Base-by-base conservation (phyloP, 306 rosid genomes). In the Lathyrus tuberosus region DNA sequence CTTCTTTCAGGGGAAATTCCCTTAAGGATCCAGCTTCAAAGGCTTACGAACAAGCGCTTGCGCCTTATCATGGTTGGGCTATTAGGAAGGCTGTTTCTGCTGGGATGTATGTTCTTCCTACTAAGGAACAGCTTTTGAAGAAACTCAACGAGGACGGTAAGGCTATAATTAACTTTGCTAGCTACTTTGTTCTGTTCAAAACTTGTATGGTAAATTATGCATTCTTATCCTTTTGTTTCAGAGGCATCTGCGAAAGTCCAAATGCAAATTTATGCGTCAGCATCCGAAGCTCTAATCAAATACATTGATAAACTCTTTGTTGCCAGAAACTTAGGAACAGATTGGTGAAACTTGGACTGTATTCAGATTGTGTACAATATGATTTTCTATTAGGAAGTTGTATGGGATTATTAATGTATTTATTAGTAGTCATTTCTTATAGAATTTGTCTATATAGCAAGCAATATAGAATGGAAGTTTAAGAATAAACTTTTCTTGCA, bases 51-150 rank as follows among this genome's bases (percentile, higher is more conserved):
- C 84, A 86, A 74, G 92, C 81, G 65, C 79, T 90, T 76, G 95
- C 96, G 57, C 95, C 96, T 28, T 76, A 94, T 77, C 98, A 94
- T 79, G 87, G 87, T 15, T 94, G 98, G 98, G 88, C 84, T 13
- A 90, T 94, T 75, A 84, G 96, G 81, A 91, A 80, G 78, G 97
- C 92, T 43, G 98, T 90, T 76, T 86, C 86, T 9, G 98, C 89
- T 8, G 98, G 97, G 79, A 87, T 94, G 98, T 94, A 87, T 72
- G 83, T 84, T 48, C 88, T 94, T 70, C 98, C 97, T 38, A 84
- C 98, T 12, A 87, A 69, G 68, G 77, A 79, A 62, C 95, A 94
- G 40, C 81, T 90, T 31, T 17, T 90, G 81, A 77, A 31, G n/a
- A 90, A 66, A 80, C 92, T 94, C 82, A 83, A 91, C 60, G 96